phyloP scores from a whole-genome alignment of 2,329 filamentous ascomycete genomes.

The Cephalotrichum gorgonifer region DNA sequence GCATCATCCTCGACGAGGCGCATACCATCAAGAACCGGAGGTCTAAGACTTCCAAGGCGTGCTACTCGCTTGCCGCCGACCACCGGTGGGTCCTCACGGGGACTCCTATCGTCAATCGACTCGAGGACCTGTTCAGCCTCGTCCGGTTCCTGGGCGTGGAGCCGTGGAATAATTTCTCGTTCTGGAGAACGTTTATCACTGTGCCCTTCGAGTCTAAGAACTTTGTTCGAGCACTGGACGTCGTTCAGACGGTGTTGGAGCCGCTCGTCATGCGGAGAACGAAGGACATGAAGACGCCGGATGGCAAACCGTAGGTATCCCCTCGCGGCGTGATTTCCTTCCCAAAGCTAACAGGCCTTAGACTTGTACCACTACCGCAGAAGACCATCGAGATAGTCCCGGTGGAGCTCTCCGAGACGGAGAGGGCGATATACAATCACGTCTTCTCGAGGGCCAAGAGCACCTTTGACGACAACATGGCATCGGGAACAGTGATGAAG shows the following conservation, averaged over 20 bases:
- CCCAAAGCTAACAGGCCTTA: conserved; percentile 8
- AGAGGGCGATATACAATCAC: conserved; percentile 86
- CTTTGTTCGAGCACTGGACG: conserved; percentile 85
- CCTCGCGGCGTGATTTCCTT: background rate
- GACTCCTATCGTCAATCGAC: conserved; percentile 90
- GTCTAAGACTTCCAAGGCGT: conserved; percentile 90
- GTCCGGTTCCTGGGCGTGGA: conserved; percentile 90
- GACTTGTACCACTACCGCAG: conserved; percentile 68
- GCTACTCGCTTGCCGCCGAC: conserved; percentile 75
- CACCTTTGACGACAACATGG: conserved; percentile 76
- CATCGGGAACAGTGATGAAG: conserved; percentile 87
- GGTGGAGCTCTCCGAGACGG: conserved; percentile 73
- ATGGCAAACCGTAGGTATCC: conserved; percentile 42
- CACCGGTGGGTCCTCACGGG: conserved; percentile 93
- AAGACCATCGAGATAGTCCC: conserved; percentile 78
- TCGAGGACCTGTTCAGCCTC: conserved; percentile 90
- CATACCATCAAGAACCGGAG: conserved; percentile 85
- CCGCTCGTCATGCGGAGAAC: conserved; percentile 90
- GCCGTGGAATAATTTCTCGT: conserved; percentile 97
- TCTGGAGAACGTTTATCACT: conserved; percentile 98
- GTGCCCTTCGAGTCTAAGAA: conserved; percentile 94
- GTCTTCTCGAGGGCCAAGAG: conserved; percentile 76
- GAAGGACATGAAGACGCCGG: conserved; percentile 95
- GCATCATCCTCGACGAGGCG: conserved; percentile 89
- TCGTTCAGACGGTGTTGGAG: conserved; percentile 93